Evolutionary conservation across 1,284 basidiomycete genomes (phyloP).

Genomic region (Coniophora puteana): DNA sequence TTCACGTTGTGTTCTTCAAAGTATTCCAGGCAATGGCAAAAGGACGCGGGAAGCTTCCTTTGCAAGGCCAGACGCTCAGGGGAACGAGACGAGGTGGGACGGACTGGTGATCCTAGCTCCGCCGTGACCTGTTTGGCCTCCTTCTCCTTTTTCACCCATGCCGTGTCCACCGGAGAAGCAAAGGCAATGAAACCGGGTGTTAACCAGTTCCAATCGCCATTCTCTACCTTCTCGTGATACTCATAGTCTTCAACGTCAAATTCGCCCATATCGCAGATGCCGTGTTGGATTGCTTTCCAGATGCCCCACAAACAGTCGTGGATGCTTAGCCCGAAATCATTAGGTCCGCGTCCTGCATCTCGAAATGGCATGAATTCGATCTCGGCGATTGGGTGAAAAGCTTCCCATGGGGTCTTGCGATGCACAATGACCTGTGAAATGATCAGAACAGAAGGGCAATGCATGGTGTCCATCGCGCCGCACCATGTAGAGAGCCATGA

Average conservation of each 20-base stretch:
- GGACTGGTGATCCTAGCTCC: conserved; percentile 30
- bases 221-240: conserved; percentile 91
- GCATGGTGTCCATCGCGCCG: conserved; percentile 27
- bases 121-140: conserved; percentile 53
- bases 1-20: conserved; percentile 87
- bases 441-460: conserved; percentile 15
- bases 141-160: conserved; percentile 71
- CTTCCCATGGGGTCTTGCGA: conserved; percentile 90
- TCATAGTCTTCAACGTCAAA: conserved; percentile 92
- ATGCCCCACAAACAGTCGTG: conserved; percentile 95
- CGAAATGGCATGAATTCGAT: conserved; percentile 93
- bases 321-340: conserved; percentile 91
- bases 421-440: conserved; percentile 84
- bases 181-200: conserved; percentile 94
- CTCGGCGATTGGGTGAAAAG: conserved; percentile 88
- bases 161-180: conserved; percentile 85
- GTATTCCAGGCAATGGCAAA: conserved; percentile 87
- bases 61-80: conserved; percentile 53
- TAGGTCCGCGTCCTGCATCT: conserved; percentile 91
- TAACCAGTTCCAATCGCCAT: conserved; percentile 98
- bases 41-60: conserved; percentile 73
- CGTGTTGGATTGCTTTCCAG: conserved; percentile 90
- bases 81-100: conserved; percentile 19
- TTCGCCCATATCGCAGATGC: conserved; percentile 87
- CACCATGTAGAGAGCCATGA: conserved; percentile 90